These are phyloP conservation scores for Ophiosphaerella narmari DNA, from an alignment of 2,329 filamentous ascomycete genomes.

Conservation along the genomic window DNA sequence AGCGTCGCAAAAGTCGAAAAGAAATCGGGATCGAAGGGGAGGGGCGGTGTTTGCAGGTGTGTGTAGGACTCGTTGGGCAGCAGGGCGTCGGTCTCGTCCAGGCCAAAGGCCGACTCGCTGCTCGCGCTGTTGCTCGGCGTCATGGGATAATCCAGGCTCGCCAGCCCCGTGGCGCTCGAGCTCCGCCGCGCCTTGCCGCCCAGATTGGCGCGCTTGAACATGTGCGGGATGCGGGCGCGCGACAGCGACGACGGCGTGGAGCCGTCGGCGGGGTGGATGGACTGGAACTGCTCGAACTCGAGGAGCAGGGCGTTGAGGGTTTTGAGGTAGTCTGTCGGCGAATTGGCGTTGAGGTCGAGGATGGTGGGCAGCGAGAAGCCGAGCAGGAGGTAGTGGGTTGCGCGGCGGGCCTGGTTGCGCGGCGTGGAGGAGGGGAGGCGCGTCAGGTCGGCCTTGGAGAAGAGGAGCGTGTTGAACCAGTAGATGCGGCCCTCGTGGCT, in stretches of 20 bases:
- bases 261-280: constrained; percentile 79
- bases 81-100: constrained; percentile 38
- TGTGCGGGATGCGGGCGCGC: constrained; percentile 69
- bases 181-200: constrained; percentile 55
- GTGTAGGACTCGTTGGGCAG: constrained; percentile 80
- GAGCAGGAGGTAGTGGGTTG: constrained; percentile 90
- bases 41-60: constrained; percentile 83
- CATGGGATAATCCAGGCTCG: too few species aligned
- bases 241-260: constrained; percentile 70
- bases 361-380: constrained; percentile 89
- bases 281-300: constrained; percentile 94
- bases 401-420: constrained; percentile 83
- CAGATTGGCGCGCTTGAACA: constrained; percentile 54
- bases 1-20: constrained; percentile 95
- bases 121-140: constrained; percentile 18
- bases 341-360: constrained; percentile 82
- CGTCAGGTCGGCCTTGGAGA: constrained; percentile 78
- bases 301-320: constrained; percentile 81
- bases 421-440: constrained; percentile 85
- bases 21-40: constrained; percentile 97
- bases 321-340: constrained; percentile 82
- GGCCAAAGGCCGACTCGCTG: constrained; percentile 26
- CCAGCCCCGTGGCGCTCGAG: constrained; percentile 61
- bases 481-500: constrained; percentile 94
- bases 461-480: constrained; percentile 98